phyloP scores from a whole-genome alignment of 306 rosid species.

The Cercis canadensis region DNA sequence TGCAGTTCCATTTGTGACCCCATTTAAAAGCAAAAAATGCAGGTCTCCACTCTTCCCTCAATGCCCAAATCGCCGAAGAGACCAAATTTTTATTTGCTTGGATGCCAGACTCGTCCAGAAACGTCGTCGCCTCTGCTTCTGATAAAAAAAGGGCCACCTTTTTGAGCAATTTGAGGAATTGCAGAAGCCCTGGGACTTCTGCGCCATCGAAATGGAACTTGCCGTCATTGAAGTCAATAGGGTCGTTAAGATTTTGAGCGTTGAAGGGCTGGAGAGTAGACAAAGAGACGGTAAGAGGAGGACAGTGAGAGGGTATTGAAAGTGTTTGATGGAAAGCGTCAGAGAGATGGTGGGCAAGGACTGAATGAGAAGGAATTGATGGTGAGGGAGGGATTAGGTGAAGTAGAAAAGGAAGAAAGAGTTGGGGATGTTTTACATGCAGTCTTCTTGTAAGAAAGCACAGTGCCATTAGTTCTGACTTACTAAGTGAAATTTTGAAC shows the following conservation, averaged over 20 bases:
- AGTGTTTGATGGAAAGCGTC: conserved; percentile 69
- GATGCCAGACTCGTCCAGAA: conserved; percentile 52
- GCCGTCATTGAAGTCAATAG: conserved; percentile 34
- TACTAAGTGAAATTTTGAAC: neutral
- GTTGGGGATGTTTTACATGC: conserved; percentile 33
- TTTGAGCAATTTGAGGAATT: conserved; percentile 58
- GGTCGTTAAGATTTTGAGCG: conserved; percentile 28
- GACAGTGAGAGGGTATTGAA: conserved; percentile 38
- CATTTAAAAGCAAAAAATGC: conserved; percentile 73
- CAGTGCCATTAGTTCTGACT: conserved; percentile 53
- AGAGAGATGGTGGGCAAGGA: conserved; percentile 31
- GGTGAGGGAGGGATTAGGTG: conserved; percentile 3
- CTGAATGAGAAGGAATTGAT: neutral
- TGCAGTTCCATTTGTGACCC: conserved; percentile 59
- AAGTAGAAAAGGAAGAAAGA: conserved; percentile 16
- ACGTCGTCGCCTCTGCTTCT: conserved; percentile 59
- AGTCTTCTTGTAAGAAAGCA: conserved; percentile 46
- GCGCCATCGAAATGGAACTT: conserved; percentile 34
- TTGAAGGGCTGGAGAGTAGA: conserved; percentile 43
- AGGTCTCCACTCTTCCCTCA: conserved; percentile 66
- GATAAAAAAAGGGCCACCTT: conserved; percentile 38
- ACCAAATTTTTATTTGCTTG: conserved; percentile 47
- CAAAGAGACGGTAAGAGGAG: conserved; percentile 30
- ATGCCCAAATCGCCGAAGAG: conserved; percentile 68
- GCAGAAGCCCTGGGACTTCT: conserved; percentile 42